phyloP scores from a whole-genome alignment of 495 filamentous ascomycete species.

The Annulohypoxylon moriforme region DNA sequence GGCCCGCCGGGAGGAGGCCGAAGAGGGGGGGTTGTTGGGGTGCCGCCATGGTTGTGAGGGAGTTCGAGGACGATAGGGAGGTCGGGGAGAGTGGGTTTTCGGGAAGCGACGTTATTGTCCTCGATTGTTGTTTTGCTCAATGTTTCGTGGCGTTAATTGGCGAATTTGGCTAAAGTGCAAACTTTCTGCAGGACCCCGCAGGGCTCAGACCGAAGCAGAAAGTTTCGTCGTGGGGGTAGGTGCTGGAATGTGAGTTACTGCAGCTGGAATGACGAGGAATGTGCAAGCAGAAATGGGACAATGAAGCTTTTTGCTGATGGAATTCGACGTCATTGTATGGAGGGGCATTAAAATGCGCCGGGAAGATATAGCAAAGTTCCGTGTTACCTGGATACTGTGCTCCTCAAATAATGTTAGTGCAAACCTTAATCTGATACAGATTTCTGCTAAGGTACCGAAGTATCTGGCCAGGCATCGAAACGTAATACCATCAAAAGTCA shows the following conservation, averaged over 20 bases:
- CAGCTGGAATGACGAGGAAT: neutral
- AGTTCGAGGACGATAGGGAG: neutral
- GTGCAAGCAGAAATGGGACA: neutral
- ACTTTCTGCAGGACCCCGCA: neutral
- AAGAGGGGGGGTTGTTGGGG: conserved; percentile 55
- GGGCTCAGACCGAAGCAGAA: neutral
- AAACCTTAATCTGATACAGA: no score
- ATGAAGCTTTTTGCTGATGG: neutral
- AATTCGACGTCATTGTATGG: conserved; percentile 33
- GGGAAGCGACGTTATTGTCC: neutral
- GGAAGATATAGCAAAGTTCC: neutral
- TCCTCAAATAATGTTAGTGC: no score
- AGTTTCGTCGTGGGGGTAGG: neutral
- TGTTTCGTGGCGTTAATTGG: neutral
- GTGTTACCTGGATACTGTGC: conserved; percentile 2
- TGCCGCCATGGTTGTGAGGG: conserved; percentile 16
- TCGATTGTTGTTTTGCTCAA: neutral
- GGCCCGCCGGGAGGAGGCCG: conserved; percentile 64
- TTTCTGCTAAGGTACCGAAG: no score
- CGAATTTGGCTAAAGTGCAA: no score
- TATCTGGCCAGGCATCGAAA: no score
- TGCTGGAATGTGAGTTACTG: neutral
- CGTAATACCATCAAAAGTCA: no score
- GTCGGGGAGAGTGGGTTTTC: no score
- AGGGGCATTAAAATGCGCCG: conserved; percentile 28